Evolutionary conservation across 2,329 filamentous ascomycete species (phyloP), one percentile per base, ranked within the genome.

Genomic region (Neophaeococcomyces aloes): DNA sequence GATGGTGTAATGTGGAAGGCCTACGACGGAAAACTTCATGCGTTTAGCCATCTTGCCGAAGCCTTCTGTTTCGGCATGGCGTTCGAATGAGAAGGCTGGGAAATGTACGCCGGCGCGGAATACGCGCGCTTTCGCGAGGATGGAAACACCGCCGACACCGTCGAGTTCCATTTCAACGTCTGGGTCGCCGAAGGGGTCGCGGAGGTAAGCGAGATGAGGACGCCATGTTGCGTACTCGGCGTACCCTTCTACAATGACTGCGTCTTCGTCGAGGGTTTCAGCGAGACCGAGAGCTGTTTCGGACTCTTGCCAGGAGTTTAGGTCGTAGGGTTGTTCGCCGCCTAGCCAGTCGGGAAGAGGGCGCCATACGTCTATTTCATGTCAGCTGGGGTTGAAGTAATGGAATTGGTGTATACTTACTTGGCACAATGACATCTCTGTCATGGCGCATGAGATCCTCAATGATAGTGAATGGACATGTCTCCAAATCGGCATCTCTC

Each of bases 141-240:
- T n/a, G n/a, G n/a, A n/a, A n/a, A n/a, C 91, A 66, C 91, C 91
- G 25, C 52, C 52, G 2, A 41, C 38, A 33, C 38, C 38, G n/a
- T n/a, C n/a, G n/a, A n/a, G n/a, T n/a, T n/a, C n/a, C n/a, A 98
- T 96, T 62, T 98, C 91, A 82, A 96, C 95, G 60, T 98, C 91
- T 15, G 89, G 89, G 59, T 98, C 91, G 30, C 91, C 91, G 57
- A 94, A 96, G 2, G 91, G 91, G 60, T 98, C 91, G 47, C 91
- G 83, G 6, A 98, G 76, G 61, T 98, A 98, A 32, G 91, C 91
- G 58, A 98, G 72, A 73, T 98, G 91, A 32, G 91, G 91, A 52
- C 91, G 76, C 91, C 91, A 98, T 1, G 91, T 98, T 15, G 91
- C 91, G 62, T 98, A 98, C 67, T 98, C 91, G 47, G 91, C 91